Conservation (phyloP, 2,329 filamentous ascomycete species). For the Metarhizium sp. region DNA sequence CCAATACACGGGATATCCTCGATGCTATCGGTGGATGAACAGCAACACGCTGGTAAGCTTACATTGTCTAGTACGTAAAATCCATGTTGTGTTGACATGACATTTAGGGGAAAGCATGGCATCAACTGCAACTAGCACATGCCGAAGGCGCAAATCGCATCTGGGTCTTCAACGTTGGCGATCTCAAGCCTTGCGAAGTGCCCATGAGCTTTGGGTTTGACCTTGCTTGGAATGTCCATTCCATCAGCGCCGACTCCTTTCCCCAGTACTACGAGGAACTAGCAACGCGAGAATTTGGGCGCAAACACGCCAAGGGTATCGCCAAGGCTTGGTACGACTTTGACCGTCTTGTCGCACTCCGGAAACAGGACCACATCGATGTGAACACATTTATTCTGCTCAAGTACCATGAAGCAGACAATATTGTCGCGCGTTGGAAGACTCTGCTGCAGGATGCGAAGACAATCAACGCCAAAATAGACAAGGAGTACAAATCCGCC, state of each 20-base stretch:
- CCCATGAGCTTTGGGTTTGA: conserved; percentile 46
- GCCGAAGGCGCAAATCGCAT: conserved; percentile 37
- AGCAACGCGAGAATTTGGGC: conserved; percentile 42
- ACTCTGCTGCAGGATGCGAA: conserved; percentile 34
- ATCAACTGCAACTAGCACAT: conserved; percentile 49
- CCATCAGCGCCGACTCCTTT: conserved; percentile 28
- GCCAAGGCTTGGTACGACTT: conserved; percentile 43
- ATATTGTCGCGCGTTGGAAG: conserved; percentile 43
- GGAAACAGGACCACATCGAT: conserved; percentile 53
- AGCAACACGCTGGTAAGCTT: conserved; percentile 42
- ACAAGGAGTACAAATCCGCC: conserved; percentile 34
- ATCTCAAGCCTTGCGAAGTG: conserved; percentile 49
- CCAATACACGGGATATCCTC: conserved; percentile 52
- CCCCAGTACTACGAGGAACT: conserved; percentile 35
- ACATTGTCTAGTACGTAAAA: rapidly evolving
- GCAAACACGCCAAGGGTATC: conserved; percentile 33
- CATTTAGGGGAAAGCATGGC: conserved; percentile 24
- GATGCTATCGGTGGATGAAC: conserved; percentile 54
- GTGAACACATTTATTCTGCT: conserved; percentile 45
- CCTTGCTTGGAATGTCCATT: conserved; percentile 45
- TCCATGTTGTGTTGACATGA: neutral
- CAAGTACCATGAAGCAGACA: conserved; percentile 52
- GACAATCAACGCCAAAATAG: conserved; percentile 32
- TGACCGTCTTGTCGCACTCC: conserved; percentile 35
- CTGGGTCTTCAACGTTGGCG: conserved; percentile 55